Conservation (phyloP, 2,329 filamentous ascomycete genomes). For the Ophiostoma australiae region DNA sequence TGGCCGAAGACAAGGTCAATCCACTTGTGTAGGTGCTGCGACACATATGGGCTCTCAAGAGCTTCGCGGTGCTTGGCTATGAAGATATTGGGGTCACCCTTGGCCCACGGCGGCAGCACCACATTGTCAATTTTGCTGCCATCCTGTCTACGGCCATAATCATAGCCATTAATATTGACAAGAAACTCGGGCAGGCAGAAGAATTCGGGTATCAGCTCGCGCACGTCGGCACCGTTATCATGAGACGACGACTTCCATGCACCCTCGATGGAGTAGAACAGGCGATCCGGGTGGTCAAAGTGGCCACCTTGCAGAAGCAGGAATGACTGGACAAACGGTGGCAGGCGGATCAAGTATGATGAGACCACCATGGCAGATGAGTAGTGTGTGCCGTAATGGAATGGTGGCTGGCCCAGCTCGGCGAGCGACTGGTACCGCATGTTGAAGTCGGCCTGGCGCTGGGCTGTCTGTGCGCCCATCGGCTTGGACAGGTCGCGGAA, state of each 20-base stretch:
- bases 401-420: constrained; percentile 88
- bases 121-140: constrained; percentile 79
- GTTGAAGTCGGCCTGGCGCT: constrained; percentile 71
- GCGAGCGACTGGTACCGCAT: constrained; percentile 82
- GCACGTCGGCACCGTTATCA: constrained; percentile 88
- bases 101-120: constrained; percentile 89
- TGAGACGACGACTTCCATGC: constrained; percentile 87
- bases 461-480: constrained; percentile 83
- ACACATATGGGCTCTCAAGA: constrained; percentile 88
- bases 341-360: constrained; percentile 89
- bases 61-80: constrained; percentile 95
- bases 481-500: constrained; percentile 92
- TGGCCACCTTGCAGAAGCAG: constrained; percentile 89
- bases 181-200: constrained; percentile 95
- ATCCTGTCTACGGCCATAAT: constrained; percentile 82
- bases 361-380: constrained; percentile 98
- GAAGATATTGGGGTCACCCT: constrained; percentile 92
- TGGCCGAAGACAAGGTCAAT: constrained; percentile 92
- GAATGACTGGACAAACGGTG: constrained; percentile 95
- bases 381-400: constrained; percentile 98
- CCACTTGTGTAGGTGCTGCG: constrained; percentile 84
- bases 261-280: constrained; percentile 89
- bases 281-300: constrained; percentile 90
- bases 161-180: constrained; percentile 88
- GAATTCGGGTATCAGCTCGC: constrained; percentile 93